phyloP scores from a whole-genome alignment of 495 filamentous ascomycete genomes.

The Penicillium taxi region DNA sequence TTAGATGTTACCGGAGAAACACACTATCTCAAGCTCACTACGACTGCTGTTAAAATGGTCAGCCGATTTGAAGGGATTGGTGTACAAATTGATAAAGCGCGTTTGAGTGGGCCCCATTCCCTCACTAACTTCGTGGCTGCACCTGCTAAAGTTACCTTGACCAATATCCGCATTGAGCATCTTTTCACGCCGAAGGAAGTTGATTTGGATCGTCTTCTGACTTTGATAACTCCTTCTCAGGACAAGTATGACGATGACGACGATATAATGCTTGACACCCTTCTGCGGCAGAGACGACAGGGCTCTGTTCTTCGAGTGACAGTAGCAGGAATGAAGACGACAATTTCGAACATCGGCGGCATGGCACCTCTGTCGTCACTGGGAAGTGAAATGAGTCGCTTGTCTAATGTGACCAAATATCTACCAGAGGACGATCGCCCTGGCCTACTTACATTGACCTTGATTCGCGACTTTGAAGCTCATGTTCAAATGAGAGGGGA shows the following conservation, averaged over 20 bases:
- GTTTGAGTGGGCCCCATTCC: conserved; percentile 58
- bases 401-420: conserved; percentile 88
- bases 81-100: conserved; percentile 66
- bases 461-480: conserved; percentile 54
- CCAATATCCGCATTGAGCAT: conserved; percentile 66
- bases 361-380: conserved; percentile 59
- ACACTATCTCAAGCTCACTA: conserved; percentile 64
- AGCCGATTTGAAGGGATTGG: conserved; percentile 60
- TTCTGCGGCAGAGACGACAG: conserved; percentile 82
- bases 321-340: conserved; percentile 51
- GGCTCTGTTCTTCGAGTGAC: conserved; percentile 73
- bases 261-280: conserved; percentile 88
- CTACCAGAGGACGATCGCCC: conserved; percentile 93
- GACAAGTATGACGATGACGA: conserved; percentile 87
- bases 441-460: conserved; percentile 67
- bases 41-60: conserved; percentile 72
- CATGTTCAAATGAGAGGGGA: conserved; percentile 51
- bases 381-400: conserved; percentile 64
- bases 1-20: conserved; percentile 68
- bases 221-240: conserved; percentile 83
- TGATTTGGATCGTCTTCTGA: conserved; percentile 75
- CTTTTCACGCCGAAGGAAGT: conserved; percentile 61
- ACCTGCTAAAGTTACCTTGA: conserved; percentile 48
- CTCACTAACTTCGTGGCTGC: conserved; percentile 39
- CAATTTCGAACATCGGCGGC: conserved; percentile 50